Evolutionary conservation across 2,329 filamentous ascomycete genomes (phyloP), one percentile per base, ranked within the genome.

Genomic region (Claviceps fusiformis): DNA sequence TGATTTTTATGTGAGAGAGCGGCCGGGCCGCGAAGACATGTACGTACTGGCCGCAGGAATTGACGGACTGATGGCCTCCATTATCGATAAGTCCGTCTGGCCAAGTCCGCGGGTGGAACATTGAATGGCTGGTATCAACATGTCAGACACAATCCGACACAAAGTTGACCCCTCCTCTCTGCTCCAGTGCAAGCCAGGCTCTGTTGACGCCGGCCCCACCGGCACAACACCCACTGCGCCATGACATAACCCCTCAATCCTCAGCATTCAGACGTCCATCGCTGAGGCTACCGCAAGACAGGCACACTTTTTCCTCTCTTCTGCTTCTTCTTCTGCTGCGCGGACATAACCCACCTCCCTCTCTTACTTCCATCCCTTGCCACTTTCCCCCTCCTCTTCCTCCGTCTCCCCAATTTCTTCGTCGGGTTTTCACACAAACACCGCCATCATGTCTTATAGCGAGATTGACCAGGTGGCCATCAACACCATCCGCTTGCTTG

Each of bases 401-500:
- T 58, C 50, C 56, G 56, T 53, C 54, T 53, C 55, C 59, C 54
- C 64, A 45, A 61, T 61, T 59, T 10, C 59, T 62, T 56, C 11
- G 29, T 48, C 49, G 33, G 27, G 41, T n/a, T 39, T 52, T 47
- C 59, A 56, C 53, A 56, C 61, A 57, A 66, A 64, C 65, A 67
- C 61, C 70, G 74, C 51, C 73, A 83, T 69, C 73, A 97, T 97
- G 92, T 84, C 84, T 73, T 96, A 87, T 82, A 80, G 81, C 72
- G 87, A 97, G 68, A 73, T 85, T 70, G 93, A 98, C 74, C 78
- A 86, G 80, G 82, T 90, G 75, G 87, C 89, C 70, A 89, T 98
- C 78, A 97, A 97, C 86, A 95, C 92, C 74, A 97, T 98, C 79
- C 89, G 93, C 73, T 76, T 89, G 70, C 83, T 98, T 67, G 91